Base-by-base conservation (phyloP, 2,329 filamentous ascomycete species). In the Fusarium algeriense region DNA sequence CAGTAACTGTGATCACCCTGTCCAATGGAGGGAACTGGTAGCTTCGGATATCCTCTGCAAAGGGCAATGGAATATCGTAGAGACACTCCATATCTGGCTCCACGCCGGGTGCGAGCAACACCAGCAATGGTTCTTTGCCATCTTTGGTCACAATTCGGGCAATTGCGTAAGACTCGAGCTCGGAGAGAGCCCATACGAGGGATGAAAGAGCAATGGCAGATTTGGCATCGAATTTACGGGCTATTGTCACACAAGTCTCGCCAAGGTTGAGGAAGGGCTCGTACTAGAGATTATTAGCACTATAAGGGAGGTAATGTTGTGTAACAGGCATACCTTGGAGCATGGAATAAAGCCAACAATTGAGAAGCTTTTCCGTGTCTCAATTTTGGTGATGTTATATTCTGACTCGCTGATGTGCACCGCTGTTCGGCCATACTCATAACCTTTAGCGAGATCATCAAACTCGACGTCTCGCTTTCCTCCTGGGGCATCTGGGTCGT, bases 21-120 rank as follows among this genome's bases (percentile, higher is more conserved):
- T 97, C 95, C 14, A 99, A 83, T 0, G 95, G 93, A 9, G 96
- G 94, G 73, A 99, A 99, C 63, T 91, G 92, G 79, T 98, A 98
- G n/a, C 87, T 87, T 38, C 96, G 89, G 50, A 98, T 86, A 77
- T 99, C 96, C 83, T 99, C 96, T 5, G 94, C 91, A 76, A 98
- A 99, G 1, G 96, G 96, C 9, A 98, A 85, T 38, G 96, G 94
- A 2, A 97, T 88, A 77, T 99, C 96, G 69, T 97, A 90, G 4
- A 99, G 85, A 74, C 93, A 95, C 79, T 98, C 95, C 71, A 93
- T 89, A 30, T 93, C 91, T 5, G 87, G 85, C 68, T 97, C 93
- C 64, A 97, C 90, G 23, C 89, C 88, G 5, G 96, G 96, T 8
- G 92, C 91, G 45, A 99, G 86, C 17, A 98, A 85, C 2, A 97